Base-by-base conservation (phyloP, 179 eudicot genomes). In the Camellia oleifera region DNA sequence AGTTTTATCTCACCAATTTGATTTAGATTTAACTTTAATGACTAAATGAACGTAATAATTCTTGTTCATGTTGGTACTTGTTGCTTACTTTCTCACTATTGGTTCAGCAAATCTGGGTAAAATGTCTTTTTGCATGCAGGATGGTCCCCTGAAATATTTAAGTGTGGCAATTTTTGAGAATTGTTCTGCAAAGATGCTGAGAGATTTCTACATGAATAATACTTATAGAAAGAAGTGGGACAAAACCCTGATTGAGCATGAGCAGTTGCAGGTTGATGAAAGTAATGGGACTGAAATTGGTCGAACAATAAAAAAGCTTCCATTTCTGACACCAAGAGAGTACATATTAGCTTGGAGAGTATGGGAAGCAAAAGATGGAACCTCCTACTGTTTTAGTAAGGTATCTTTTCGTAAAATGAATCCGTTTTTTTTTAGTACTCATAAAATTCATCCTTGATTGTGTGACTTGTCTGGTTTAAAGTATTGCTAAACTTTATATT, bases 181-280 rank as follows among this genome's bases (percentile, higher is more conserved):
- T 84, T 94, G 97, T 87, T 86, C 95, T 17, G 83, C 94, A 73
- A 91, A 88, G 84, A 60, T 81, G 73, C 85, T 95, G 69, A 83
- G 92, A 84, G 92, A 92, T 79, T 95, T 95, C 89, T 95, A 95
- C 85, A 87, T 94, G 98, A 97, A 94, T 80, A 90, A 87, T 72
- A 80, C 81, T 79, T 92, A 82, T 74, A 89, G 99, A 81, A 89
- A 87, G 87, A 86, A 87, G 77, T 95, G 99, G 99, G 99, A 95
- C 89, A 95, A 86, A 79, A 95, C 97, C 15, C 80, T 95, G 83
- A 82, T 92, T 84, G 87, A 85, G 53, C 89, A 94, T 69, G 84
- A 88, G 75, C 97, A 92, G 82, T 74, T 95, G 89, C 90, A 87
- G 85, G 72, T 91, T 77, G 95, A 92, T 85, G 81, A 78, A 69